Conservation (phyloP, 345 rosid genomes). For the Eucalyptus cladocalyx region DNA sequence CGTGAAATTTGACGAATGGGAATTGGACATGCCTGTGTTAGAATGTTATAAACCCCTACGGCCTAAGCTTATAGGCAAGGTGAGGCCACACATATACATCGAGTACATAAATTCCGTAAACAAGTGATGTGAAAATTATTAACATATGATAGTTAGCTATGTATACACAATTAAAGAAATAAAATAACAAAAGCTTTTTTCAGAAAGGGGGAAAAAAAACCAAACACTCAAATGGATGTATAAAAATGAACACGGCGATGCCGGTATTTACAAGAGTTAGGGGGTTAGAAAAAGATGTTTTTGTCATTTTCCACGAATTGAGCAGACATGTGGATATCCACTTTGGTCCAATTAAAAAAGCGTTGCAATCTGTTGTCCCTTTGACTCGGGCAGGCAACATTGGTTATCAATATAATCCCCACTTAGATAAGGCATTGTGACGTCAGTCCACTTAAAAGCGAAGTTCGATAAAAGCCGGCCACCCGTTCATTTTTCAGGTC, state of each 20-base stretch:
- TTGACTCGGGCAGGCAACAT: background rate
- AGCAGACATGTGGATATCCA: background rate
- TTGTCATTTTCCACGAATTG: background rate
- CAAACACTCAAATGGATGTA: background rate
- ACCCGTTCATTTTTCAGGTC: background rate
- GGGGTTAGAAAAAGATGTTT: background rate
- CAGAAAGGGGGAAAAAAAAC: background rate
- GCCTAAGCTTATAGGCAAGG: background rate
- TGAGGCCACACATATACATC: accelerated
- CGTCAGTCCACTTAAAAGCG: background rate
- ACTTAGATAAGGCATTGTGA: background rate
- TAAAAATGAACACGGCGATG: background rate
- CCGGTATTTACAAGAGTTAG: background rate
- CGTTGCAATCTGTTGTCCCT: background rate
- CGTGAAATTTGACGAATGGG: background rate
- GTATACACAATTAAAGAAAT: background rate
- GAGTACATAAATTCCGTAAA: background rate
- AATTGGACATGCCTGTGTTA: background rate
- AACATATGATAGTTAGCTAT: background rate
- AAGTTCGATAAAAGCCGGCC: background rate
- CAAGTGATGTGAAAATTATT: background rate
- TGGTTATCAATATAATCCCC: background rate
- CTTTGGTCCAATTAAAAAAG: background rate
- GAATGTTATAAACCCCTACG: background rate
- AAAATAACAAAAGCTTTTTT: background rate